Base-by-base conservation (phyloP, 768 basidiomycete species). In the Rickenella mellea region DNA sequence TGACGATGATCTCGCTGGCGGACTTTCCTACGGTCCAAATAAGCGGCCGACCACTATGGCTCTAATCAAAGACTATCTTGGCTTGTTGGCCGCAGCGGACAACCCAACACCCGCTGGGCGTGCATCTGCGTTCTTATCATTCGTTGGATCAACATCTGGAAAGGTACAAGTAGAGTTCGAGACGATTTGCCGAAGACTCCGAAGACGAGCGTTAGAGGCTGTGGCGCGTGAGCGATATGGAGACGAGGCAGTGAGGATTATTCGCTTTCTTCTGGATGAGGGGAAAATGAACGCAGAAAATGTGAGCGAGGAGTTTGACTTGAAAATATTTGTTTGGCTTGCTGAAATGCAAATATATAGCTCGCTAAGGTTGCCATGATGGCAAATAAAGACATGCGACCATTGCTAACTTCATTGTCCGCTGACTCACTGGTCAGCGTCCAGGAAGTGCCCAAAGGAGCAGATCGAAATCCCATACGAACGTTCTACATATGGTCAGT, bases 211-310 rank as follows among this genome's bases (percentile, higher is more conserved):
- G 2, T 58, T 94, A 33, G 90, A 93, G 53, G 74, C 80, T 7
- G 74, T 89, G 21, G 72, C 90, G 28, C 67, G 82, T 51, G 89
- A 96, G 53, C 76, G 82, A 51, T 82, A 91, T 53, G 92, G 92
- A 5, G 68, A 77, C 12, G 80, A 83, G 29, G 91, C 84, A 20
- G 80, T 93, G 4, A 71, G 93, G 41, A 81, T 97, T 33, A 59
- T 97, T 41, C 73, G 83, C 35, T 64, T 94, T 19, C 61, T 97
- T 26, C 56, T 87, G 41, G 78, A 83, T 44, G 80, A 79, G 4
- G 91, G 89, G 5, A 96, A 96, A 61, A 81, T 92, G 72, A 89
- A 92, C 49, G 94, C 96, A 62, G 91, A 93, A 57, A 88, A 91
- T 62, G 93, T 89, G 41, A 46, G 73, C 59, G 10, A 36, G 6